Evolutionary conservation across 2,329 filamentous ascomycete species (phyloP).

Genomic region (Monilinia polystroma): DNA sequence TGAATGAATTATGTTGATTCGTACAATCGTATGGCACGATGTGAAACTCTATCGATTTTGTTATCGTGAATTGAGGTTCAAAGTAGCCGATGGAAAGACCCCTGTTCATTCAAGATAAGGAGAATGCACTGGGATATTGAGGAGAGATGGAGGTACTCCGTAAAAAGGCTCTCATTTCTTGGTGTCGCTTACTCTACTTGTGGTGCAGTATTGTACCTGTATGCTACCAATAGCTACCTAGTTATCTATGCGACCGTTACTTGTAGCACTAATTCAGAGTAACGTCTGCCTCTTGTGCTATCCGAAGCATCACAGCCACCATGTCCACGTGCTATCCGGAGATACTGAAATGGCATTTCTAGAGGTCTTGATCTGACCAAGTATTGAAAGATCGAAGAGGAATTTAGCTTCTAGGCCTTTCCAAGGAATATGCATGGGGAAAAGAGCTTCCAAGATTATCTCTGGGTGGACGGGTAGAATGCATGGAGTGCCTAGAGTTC

Average conservation of each 20-base stretch:
- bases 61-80: conserved; percentile 5
- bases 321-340: background rate
- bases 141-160: background rate
- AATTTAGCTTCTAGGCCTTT: conserved; percentile 5
- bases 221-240: background rate
- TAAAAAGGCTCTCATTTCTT: background rate
- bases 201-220: background rate
- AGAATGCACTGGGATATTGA: conserved; percentile 10
- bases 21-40: background rate
- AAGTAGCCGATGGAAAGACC: background rate
- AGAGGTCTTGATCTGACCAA: background rate
- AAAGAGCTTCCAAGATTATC: background rate
- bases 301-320: background rate
- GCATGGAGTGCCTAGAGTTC: too few relatives aligned
- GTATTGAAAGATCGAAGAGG: background rate
- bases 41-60: background rate
- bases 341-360: background rate
- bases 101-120: conserved; percentile 11
- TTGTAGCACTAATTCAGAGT: background rate
- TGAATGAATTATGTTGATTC: background rate
- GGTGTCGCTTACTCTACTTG: background rate
- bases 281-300: background rate
- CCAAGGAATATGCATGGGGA: background rate
- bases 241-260: background rate
- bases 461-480: background rate